Conservation (phyloP, 2,329 filamentous ascomycete genomes). For the Aaosphaeria pasadenensis region DNA sequence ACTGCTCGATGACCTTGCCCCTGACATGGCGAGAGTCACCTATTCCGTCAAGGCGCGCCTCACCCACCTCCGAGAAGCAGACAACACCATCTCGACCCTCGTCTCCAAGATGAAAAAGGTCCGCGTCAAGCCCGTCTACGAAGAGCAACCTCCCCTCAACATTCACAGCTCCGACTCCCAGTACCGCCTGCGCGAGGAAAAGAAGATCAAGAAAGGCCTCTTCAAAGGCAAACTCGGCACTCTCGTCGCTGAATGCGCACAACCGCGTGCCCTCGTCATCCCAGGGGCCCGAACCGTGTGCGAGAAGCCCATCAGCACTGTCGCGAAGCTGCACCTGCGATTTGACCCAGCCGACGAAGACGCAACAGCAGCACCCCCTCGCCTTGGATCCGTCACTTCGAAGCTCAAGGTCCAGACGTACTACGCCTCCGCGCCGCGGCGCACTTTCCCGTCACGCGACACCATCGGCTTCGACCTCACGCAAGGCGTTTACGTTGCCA, state of each 20-base stretch:
- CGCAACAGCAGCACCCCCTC: slow-evolving; percentile 49
- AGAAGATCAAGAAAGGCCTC: slow-evolving; percentile 58
- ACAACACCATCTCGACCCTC: slow-evolving; percentile 43
- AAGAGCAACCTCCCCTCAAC: slow-evolving; percentile 60
- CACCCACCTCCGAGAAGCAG: slow-evolving; percentile 36
- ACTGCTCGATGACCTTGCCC: slow-evolving; percentile 59
- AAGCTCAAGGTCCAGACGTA: slow-evolving; percentile 59
- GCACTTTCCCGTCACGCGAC: slow-evolving; percentile 47
- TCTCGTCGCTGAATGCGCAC: slow-evolving; percentile 55
- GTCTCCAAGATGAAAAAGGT: slow-evolving; percentile 54
- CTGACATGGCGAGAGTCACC: slow-evolving; percentile 59
- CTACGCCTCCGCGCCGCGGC: slow-evolving; percentile 52
- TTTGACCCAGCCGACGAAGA: slow-evolving; percentile 57
- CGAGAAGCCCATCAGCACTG: slow-evolving; percentile 49
- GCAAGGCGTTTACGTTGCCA: slow-evolving; percentile 53
- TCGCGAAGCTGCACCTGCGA: slow-evolving; percentile 55
- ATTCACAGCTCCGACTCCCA: slow-evolving; percentile 45
- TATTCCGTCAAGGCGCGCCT: slow-evolving; percentile 55
- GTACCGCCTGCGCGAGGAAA: slow-evolving; percentile 57
- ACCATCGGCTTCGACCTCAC: slow-evolving; percentile 44
- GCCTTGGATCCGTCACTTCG: slow-evolving; percentile 50
- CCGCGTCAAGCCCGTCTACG: slow-evolving; percentile 57
- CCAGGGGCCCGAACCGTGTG: slow-evolving; percentile 38
- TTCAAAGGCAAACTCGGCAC: slow-evolving; percentile 59
- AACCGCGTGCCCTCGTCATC: slow-evolving; percentile 57